Evolutionary conservation across 164 flowering plant species (phyloP), one percentile per base, ranked within the genome.

Genomic region (Echeveria elegans): DNA sequence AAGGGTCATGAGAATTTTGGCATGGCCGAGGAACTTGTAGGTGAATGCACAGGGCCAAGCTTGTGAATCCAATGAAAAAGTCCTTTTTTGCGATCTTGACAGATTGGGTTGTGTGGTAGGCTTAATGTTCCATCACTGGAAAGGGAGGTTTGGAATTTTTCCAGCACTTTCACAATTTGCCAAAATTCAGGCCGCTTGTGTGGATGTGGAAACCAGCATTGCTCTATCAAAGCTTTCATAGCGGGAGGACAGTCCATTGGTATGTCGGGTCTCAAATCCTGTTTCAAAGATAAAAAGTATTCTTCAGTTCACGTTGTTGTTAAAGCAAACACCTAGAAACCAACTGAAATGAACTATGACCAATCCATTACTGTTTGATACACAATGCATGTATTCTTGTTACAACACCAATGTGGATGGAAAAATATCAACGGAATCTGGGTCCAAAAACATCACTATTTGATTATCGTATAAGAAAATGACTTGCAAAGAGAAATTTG

Each of bases 71-170:
- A 84, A 73, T 84, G 83, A 40, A 71, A 76, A 26, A 82, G 77
- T 21, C 91, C 83, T 75, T 88, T 92, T 80, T 90, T 92, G 34
- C 81, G 93, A 77, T 90, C 93, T 37, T 76, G 85, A 72, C 73
- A 72, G 19, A 45, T 71, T 23, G 69, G 73, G 63, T 76, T 82
- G 16, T 68, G 81, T 10, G 77, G 78, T 15, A 78, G 79, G 67
- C 79, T 79, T 68, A 90, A 68, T 16, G 82, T 85, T 32, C 93
- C 96, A 71, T 87, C 87, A 36, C 63, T 56, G 24, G 83, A 81
- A 43, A 87, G 72, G 15, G 89, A 87, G 60, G 85, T 68, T 50
- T 90, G 85, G 59, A 88, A 87, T 64, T 88, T 78, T 74, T 92
- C 93, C 50, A 92, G 71, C 5, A 88, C 82, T 76, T 86, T 86